These are phyloP conservation scores for Auriscalpium microsporum DNA, from an alignment of 768 basidiomycete species.

Conservation along the genomic window DNA sequence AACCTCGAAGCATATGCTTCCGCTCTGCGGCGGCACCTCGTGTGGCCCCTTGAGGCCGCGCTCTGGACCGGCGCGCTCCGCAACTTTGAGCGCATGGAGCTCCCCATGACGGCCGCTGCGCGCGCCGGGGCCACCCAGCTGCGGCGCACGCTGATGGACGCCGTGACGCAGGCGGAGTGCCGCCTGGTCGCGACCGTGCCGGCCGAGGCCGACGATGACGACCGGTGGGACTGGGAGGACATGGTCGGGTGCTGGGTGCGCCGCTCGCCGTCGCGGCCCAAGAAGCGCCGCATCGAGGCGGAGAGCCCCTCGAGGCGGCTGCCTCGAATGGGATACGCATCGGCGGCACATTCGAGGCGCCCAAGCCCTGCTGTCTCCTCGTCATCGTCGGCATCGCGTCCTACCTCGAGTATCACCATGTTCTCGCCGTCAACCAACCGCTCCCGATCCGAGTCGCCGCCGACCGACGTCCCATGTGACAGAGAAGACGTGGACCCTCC, in stretches of 20 bases:
- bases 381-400: neutral
- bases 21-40: neutral
- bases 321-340: neutral
- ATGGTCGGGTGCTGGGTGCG: slow-evolving; percentile 2
- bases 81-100: neutral
- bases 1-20: neutral
- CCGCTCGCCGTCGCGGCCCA: neutral
- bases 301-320: neutral
- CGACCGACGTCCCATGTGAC: neutral
- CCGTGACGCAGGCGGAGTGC: neutral
- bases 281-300: neutral
- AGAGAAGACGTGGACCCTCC: neutral
- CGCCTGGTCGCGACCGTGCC: neutral
- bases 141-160: neutral
- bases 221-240: slow-evolving; percentile 1
- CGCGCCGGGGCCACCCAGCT: neutral
- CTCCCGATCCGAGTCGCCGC: neutral
- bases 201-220: neutral
- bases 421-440: neutral
- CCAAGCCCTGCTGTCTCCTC: neutral
- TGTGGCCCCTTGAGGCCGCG: neutral
- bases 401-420: neutral
- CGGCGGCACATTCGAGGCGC: neutral
- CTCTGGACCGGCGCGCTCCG: slow-evolving; percentile 1
- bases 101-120: neutral